phyloP scores from a whole-genome alignment of 169 alveolate genomes.

The Plasmodium yoelii region DNA sequence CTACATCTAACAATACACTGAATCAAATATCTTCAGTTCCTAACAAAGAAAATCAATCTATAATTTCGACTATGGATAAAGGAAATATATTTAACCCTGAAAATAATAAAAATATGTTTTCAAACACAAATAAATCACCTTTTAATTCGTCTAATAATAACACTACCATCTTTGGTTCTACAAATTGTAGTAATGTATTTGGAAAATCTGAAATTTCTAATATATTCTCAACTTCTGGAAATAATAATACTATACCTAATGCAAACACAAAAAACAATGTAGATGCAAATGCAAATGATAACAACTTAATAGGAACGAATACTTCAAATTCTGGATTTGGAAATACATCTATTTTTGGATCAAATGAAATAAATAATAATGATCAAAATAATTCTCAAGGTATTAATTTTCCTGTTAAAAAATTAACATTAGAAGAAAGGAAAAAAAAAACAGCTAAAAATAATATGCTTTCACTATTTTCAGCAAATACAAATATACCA shows the following conservation, averaged over 20 bases:
- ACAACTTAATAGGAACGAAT: not conserved
- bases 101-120: not conserved
- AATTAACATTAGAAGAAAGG: constrained; percentile 73
- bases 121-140: not conserved
- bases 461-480: constrained; percentile 62
- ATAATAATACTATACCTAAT: not conserved
- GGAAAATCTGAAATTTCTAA: no score
- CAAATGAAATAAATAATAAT: constrained; percentile 8
- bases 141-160: constrained; percentile 19
- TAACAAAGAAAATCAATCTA: not conserved
- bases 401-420: constrained; percentile 39
- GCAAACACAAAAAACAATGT: not conserved
- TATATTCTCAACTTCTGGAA: not conserved
- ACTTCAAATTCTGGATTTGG: not conserved
- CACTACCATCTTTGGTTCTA: constrained; percentile 19
- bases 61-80: not conserved
- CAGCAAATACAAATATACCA: constrained; percentile 11
- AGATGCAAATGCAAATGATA: not conserved
- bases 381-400: constrained; percentile 7
- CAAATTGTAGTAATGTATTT: not conserved
- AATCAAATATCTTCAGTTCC: not conserved
- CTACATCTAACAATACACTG: not conserved
- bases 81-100: constrained; percentile 15
- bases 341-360: constrained; percentile 3
- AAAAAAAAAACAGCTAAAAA: constrained; percentile 65